These are phyloP conservation scores for Biscogniauxia mediterranea DNA, from an alignment of 2,329 filamentous ascomycete genomes.

Conservation along the genomic window DNA sequence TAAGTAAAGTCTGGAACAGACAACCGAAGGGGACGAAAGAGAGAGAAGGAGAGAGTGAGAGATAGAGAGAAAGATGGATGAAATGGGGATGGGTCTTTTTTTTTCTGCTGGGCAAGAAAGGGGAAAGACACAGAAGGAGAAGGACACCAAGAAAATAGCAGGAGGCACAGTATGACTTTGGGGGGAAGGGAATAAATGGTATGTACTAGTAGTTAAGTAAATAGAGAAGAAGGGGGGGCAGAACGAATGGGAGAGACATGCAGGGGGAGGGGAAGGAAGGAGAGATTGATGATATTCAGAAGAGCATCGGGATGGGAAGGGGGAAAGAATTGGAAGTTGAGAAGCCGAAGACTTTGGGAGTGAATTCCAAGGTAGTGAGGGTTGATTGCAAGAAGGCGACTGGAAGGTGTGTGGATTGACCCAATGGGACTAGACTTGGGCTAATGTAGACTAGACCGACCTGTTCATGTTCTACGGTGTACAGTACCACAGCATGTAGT, in stretches of 20 bases:
- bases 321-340: conserved; percentile 31
- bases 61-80: conserved; percentile 17
- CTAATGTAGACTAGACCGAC: neutral
- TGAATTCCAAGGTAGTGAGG: conserved; percentile 14
- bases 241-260: conserved; percentile 28
- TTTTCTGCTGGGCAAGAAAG: neutral
- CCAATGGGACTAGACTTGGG: neutral
- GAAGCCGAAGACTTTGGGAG: conserved; percentile 18
- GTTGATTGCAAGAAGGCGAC: conserved; percentile 11
- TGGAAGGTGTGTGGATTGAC: conserved; percentile 3
- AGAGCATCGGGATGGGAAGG: conserved; percentile 28
- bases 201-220: conserved; percentile 28
- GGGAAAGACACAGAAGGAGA: conserved; percentile 16
- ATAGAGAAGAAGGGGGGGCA: conserved; percentile 28
- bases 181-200: conserved; percentile 24
- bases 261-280: conserved; percentile 21
- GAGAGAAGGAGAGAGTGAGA: conserved; percentile 20
- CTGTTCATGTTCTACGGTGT: neutral
- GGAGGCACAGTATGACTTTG: conserved; percentile 10
- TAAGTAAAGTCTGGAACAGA: conserved; percentile 15
- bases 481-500: neutral
- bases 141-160: conserved; percentile 26
- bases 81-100: conserved; percentile 18
- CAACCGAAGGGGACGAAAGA: conserved; percentile 15
- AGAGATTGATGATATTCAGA: conserved; percentile 33